Evolutionary conservation across 495 filamentous ascomycete species (phyloP).

Genomic region (Xylaria nigripes): DNA sequence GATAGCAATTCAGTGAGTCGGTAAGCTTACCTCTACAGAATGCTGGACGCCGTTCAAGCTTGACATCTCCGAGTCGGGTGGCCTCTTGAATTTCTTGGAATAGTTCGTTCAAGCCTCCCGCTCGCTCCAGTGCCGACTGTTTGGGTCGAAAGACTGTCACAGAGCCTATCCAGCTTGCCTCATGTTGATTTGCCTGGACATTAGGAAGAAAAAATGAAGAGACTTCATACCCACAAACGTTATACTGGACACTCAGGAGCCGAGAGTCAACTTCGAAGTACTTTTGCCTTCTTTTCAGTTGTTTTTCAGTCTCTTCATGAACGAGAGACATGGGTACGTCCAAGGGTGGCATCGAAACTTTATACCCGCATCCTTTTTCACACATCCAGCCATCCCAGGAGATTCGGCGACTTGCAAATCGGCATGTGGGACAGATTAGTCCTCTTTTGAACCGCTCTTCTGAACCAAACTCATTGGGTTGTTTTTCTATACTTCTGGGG

Average conservation of each 20-base stretch:
- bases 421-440: constrained; percentile 66
- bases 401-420: constrained; percentile 52
- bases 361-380: constrained; percentile 44
- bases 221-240: constrained; percentile 19
- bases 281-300: not conserved
- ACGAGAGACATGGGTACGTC: constrained; percentile 23
- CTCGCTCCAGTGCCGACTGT: constrained; percentile 36
- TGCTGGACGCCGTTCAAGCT: constrained; percentile 48
- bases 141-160: constrained; percentile 58
- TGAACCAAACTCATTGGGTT: constrained; percentile 21
- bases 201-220: constrained; percentile 32
- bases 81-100: constrained; percentile 52
- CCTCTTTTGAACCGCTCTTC: constrained; percentile 39
- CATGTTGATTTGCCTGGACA: not conserved
- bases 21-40: constrained; percentile 23
- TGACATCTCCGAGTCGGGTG: constrained; percentile 36
- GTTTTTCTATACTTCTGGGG: constrained; percentile 22
- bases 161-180: constrained; percentile 37
- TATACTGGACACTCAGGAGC: not conserved
- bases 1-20: not conserved
- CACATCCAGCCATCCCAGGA: constrained; percentile 63
- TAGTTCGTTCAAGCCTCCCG: constrained; percentile 54
- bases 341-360: constrained; percentile 29
- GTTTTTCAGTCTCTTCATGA: not conserved
- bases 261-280: not conserved